phyloP scores from a whole-genome alignment of 495 filamentous ascomycete genomes.

The Penicillium odoratum region DNA sequence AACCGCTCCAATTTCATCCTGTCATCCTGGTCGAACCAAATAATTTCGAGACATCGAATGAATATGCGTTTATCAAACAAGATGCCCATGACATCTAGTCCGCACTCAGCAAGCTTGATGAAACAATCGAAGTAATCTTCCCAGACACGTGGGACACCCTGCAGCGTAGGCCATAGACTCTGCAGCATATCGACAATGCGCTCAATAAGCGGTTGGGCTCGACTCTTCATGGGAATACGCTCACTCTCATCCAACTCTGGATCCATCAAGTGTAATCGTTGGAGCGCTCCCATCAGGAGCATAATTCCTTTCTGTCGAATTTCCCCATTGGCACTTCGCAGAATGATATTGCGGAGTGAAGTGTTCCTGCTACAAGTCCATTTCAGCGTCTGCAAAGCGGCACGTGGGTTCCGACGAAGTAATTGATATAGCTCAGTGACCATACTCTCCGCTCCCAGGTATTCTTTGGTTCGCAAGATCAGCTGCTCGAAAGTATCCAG shows the following conservation, averaged over 20 bases:
- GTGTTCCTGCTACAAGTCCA: conserved; percentile 61
- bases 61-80: conserved; percentile 60
- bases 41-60: conserved; percentile 56
- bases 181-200: conserved; percentile 53
- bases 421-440: conserved; percentile 52
- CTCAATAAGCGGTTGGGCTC: conserved; percentile 48
- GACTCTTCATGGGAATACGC: conserved; percentile 28
- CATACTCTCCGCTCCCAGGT: conserved; percentile 60
- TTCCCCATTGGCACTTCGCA: conserved; percentile 59
- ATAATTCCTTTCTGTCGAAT: conserved; percentile 60
- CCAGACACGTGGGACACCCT: conserved; percentile 65
- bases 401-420: conserved; percentile 41
- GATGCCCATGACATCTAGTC: conserved; percentile 50
- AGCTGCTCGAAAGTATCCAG: conserved; percentile 78
- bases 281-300: conserved; percentile 53
- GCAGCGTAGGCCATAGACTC: conserved; percentile 55
- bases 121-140: conserved; percentile 78
- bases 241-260: conserved; percentile 31
- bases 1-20: conserved; percentile 49
- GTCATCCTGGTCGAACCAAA: conserved; percentile 60
- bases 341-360: conserved; percentile 63
- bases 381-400: conserved; percentile 49
- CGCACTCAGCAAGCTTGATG: conserved; percentile 56
- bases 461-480: conserved; percentile 70
- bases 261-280: conserved; percentile 49